Conservation (phyloP, 2,329 filamentous ascomycete genomes). For the Alternaria incomplexa region DNA sequence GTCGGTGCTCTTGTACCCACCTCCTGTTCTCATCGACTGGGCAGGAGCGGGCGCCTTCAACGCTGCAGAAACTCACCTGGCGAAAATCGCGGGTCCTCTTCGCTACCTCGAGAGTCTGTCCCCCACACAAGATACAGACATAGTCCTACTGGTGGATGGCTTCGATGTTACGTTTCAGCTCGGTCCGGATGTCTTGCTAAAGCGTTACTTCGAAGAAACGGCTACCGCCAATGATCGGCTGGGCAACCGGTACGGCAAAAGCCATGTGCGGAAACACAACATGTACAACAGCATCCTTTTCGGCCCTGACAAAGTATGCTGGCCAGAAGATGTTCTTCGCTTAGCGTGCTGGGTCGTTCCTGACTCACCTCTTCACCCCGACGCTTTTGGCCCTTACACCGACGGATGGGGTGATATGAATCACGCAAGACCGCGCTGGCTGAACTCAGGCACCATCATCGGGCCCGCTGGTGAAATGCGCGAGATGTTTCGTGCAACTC, state of each 20-base stretch:
- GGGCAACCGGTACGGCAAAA: not conserved
- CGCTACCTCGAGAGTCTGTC: not conserved
- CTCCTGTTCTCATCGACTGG: constrained; percentile 2
- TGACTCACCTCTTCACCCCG: not conserved
- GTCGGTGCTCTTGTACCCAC: not conserved
- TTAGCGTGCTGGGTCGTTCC: constrained; percentile 1
- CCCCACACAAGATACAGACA: not conserved
- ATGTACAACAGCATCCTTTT: constrained; percentile 4
- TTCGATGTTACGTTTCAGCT: constrained; percentile 4
- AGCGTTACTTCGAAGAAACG: constrained; percentile 1
- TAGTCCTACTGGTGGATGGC: not conserved
- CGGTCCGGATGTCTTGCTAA: not conserved
- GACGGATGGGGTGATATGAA: not conserved
- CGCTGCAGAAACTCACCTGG: not conserved
- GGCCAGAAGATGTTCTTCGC: not conserved
- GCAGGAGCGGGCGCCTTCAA: not conserved
- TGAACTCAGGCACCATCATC: constrained; percentile 2
- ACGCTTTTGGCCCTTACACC: constrained; percentile 2
- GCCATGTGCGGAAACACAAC: not conserved
- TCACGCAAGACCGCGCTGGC: constrained; percentile 1
- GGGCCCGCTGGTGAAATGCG: not conserved
- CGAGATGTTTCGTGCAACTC: constrained; percentile 1
- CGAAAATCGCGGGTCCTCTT: constrained; percentile 1
- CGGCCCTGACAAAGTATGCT: constrained; percentile 1
- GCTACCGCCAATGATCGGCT: not conserved